Evolutionary conservation across 148 eudicot genomes (phyloP).

Genomic region (Rhododendron griersonianum): DNA sequence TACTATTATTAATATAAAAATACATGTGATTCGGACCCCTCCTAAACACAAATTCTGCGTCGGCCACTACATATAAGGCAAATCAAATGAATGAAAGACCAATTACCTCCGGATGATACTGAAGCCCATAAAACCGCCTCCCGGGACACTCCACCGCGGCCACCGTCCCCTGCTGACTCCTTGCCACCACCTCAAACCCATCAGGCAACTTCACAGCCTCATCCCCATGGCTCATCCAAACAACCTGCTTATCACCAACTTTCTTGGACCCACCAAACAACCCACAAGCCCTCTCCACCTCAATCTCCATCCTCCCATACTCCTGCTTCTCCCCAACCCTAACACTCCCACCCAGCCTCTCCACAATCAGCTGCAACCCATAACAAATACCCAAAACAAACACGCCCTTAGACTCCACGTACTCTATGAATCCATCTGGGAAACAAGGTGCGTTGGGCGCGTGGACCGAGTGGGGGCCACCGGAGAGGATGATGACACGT

Average conservation of each 20-base stretch:
- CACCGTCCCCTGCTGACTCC: constrained; percentile 74
- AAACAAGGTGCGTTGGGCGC: constrained; percentile 67
- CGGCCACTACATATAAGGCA: background rate
- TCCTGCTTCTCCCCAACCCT: constrained; percentile 75
- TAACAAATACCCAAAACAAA: constrained; percentile 83
- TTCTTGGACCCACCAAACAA: constrained; percentile 56
- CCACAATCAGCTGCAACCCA: constrained; percentile 82
- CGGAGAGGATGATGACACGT: constrained; percentile 82
- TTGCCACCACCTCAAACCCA: constrained; percentile 77
- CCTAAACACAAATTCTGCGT: too few species aligned
- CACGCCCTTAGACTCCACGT: constrained; percentile 52
- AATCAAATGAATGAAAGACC: background rate
- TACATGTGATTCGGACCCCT: too few species aligned
- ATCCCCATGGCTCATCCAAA: constrained; percentile 99
- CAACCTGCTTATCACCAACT: constrained; percentile 70
- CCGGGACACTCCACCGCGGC: constrained; percentile 71
- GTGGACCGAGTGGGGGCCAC: constrained; percentile 96
- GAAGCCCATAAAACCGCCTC: constrained; percentile 75
- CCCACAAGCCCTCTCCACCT: constrained; percentile 39
- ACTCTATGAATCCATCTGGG: constrained; percentile 73
- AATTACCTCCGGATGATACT: constrained; percentile 97
- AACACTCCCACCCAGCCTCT: constrained; percentile 69
- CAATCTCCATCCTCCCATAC: constrained; percentile 95
- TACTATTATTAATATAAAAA: too few species aligned
- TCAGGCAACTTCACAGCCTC: constrained; percentile 76